A percentile compares a stretch with the other conserved stretches of the same genome.
Evolutionary conservation across 768 basidiomycete genomes (phyloP).

Genomic region (Panaeolus cyanescens): DNA sequence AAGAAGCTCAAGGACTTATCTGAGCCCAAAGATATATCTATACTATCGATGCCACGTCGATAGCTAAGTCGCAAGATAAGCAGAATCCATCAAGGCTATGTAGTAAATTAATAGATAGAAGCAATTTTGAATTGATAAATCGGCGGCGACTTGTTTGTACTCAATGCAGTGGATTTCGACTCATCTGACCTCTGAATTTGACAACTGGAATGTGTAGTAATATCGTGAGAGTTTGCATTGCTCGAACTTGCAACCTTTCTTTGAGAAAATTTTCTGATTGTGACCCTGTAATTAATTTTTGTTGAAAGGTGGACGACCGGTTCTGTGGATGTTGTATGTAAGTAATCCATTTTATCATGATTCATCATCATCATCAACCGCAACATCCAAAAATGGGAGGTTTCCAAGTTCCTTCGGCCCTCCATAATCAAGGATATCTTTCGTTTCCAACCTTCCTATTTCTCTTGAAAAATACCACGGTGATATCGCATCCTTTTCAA

Average conservation of each 20-base stretch:
- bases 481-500: background rate
- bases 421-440: background rate
- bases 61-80: too few species aligned
- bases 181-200: too few species aligned
- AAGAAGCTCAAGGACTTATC: background rate
- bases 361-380: background rate
- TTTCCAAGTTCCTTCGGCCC: background rate
- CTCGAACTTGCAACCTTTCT: too few species aligned
- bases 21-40: background rate
- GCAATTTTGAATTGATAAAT: background rate
- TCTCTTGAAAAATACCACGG: background rate
- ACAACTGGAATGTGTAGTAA: too few species aligned
- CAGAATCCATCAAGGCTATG: background rate
- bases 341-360: too few species aligned
- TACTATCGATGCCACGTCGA: background rate
- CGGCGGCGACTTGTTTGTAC: background rate
- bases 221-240: too few species aligned
- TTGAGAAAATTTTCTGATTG: too few species aligned
- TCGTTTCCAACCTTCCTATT: conserved; percentile 3
- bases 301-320: too few species aligned
- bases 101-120: background rate
- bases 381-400: background rate
- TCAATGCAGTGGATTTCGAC: too few species aligned
- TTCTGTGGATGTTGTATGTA: too few species aligned
- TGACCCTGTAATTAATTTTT: too few species aligned